phyloP scores from a whole-genome alignment of 768 basidiomycete genomes.

The Amanita rimosa region DNA sequence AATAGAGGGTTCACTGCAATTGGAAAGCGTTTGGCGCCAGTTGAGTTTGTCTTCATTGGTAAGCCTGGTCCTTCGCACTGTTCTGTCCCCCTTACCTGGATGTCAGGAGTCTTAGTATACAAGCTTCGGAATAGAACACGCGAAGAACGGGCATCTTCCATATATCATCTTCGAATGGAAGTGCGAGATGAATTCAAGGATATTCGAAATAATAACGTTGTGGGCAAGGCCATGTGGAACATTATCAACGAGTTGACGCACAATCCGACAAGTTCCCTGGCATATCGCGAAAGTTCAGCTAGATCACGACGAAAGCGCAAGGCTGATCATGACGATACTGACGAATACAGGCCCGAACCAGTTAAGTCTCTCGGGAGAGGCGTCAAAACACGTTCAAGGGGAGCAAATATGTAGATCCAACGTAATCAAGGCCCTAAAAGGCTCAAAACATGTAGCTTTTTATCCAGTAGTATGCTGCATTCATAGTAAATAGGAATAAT shows the following conservation, averaged over 20 bases:
- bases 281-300: neutral
- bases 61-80: conserved; percentile 10
- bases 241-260: conserved; percentile 32
- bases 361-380: conserved; percentile 25
- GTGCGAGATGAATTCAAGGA: conserved; percentile 50
- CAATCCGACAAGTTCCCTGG: conserved; percentile 21
- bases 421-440: too few relatives aligned
- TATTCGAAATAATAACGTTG: conserved; percentile 48
- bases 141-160: conserved; percentile 39
- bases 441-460: conserved; percentile 10
- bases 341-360: conserved; percentile 38
- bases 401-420: conserved; percentile 11
- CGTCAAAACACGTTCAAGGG: conserved; percentile 28
- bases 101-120: conserved; percentile 54
- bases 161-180: conserved; percentile 43
- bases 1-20: conserved; percentile 42
- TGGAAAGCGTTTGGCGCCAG: conserved; percentile 54
- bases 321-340: conserved; percentile 24
- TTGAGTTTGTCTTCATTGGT: conserved; percentile 80
- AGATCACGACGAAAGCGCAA: conserved; percentile 22
- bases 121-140: conserved; percentile 33
- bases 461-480: neutral
- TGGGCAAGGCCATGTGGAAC: conserved; percentile 48
- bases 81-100: conserved; percentile 2
- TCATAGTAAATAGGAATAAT: neutral